Evolutionary conservation across 805 yeast species (phyloP).

Genomic region (Candida manassasensis): DNA sequence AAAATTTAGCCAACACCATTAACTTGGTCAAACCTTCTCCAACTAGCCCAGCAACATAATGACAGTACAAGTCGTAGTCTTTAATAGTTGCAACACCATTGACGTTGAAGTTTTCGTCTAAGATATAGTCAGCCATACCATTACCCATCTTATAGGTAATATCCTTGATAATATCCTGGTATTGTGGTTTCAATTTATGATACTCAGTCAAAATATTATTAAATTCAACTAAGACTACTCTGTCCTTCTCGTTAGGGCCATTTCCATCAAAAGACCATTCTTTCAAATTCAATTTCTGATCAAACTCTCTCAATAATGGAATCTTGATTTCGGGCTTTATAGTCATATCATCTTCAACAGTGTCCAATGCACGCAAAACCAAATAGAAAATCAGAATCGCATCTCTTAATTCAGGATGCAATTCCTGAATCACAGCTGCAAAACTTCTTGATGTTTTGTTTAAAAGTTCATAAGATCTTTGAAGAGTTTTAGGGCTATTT

Average conservation of each 20-base stretch:
- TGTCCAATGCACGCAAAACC: conserved; percentile 85
- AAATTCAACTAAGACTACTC: conserved; percentile 77
- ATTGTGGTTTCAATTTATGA: conserved; percentile 66
- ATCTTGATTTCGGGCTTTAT: conserved; percentile 66
- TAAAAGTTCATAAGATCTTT: conserved; percentile 65
- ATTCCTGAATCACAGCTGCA: conserved; percentile 87
- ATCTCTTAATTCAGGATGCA: conserved; percentile 83
- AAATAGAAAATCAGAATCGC: conserved; percentile 82
- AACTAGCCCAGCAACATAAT: conserved; percentile 95
- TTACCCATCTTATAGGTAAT: conserved; percentile 87
- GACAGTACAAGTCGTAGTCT: conserved; percentile 90
- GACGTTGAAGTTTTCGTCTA: conserved; percentile 69
- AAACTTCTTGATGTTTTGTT: conserved; percentile 80
- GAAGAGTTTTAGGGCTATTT: conserved; percentile 26
- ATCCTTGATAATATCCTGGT: conserved; percentile 72
- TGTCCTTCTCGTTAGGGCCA: conserved; percentile 75
- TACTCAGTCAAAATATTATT: conserved; percentile 64
- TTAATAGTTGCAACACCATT: conserved; percentile 73
- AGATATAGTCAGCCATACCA: conserved; percentile 94
- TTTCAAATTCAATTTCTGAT: conserved; percentile 52
- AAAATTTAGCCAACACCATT: conserved; percentile 71
- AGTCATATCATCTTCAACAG: conserved; percentile 95
- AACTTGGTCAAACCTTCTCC: conserved; percentile 92
- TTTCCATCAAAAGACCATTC: conserved; percentile 82
- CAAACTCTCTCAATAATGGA: conserved; percentile 67